Conservation (phyloP, 2,329 filamentous ascomycete species). For the Helminthosporium solani region DNA sequence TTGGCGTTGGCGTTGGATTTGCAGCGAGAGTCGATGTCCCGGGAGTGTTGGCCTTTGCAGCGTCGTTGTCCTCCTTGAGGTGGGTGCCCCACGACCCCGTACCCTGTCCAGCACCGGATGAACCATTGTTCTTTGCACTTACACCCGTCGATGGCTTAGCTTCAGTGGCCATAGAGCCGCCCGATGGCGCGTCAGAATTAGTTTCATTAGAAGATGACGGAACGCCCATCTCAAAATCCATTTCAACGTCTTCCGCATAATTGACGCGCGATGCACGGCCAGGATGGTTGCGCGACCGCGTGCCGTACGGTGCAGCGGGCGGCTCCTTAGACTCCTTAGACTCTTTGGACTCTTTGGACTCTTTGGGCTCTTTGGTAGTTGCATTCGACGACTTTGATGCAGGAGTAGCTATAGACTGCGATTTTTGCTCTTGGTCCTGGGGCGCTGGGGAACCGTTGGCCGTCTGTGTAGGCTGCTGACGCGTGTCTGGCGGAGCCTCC, state of each 20-base stretch:
- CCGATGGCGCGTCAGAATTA: slow-evolving; percentile 46
- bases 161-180: slow-evolving; percentile 36
- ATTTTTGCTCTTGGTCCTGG: slow-evolving; percentile 29
- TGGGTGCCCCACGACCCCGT: slow-evolving; percentile 42
- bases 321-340: slow-evolving; percentile 36
- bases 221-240: slow-evolving; percentile 72
- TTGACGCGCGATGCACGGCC: slow-evolving; percentile 75
- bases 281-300: slow-evolving; percentile 85
- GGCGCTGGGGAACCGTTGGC: slow-evolving; percentile 29
- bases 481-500: slow-evolving; percentile 25
- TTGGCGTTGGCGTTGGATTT: slow-evolving; percentile 31
- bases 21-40: slow-evolving; percentile 61
- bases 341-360: slow-evolving; percentile 38
- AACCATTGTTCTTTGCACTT: slow-evolving; percentile 43
- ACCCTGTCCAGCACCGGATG: slow-evolving; percentile 41
- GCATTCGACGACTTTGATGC: slow-evolving; percentile 32
- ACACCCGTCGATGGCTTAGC: slow-evolving; percentile 32
- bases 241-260: slow-evolving; percentile 93
- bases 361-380: slow-evolving; percentile 36
- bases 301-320: slow-evolving; percentile 74
- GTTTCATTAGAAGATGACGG: slow-evolving; percentile 60
- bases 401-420: slow-evolving; percentile 29
- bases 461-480: slow-evolving; percentile 22
- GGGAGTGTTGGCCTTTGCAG: slow-evolving; percentile 47
- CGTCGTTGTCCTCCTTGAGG: slow-evolving; percentile 38